Base-by-base conservation (phyloP, 108 stramenopile species). In the Cylindrotheca closterium region DNA sequence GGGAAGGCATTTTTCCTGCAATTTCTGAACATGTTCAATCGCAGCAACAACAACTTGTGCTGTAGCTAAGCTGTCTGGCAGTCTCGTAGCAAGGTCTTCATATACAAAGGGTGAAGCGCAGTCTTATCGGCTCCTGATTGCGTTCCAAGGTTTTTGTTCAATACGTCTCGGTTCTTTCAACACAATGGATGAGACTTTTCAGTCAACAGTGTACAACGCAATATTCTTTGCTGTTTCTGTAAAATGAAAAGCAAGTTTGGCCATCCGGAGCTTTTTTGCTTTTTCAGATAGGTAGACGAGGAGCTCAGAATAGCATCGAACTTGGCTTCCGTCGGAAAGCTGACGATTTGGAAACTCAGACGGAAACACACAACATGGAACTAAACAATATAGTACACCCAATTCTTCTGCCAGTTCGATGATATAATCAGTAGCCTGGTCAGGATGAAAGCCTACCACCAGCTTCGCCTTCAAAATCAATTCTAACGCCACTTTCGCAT, bases 371-470 rank as follows among this genome's bases (percentile, higher is more conserved):
- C 91, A 92, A 53, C 83, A 84, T 22, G 82, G 82, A 30, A 87
- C 85, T 4, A 88, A 68, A 19, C 84, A 84, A 57, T 81, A 87
- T 10, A 90, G 89, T 46, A 90, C 65, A 12, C 54, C 51, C 12
- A 87, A 51, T 4, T 73, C 30, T 4, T 85, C 32, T 7, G 89
- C 91, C 51, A 85, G 52, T 50, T 93, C 91, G 10, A 95, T 75
- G 15, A 66, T 59, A 18, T 68, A 64, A 32, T 95, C 94, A 7
- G 94, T 95, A 23, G 94, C 91, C 58, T 91, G 85, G 68, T 94
- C 93, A 15, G 94, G 89, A 68, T 95, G 94, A 67, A 95, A 88
- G 7, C 94, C 94, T n/a, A 86, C 79, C 31, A 95, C 72, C 30
- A 89, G 37, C 52, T 79, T 60, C 15, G 63, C 51, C 55, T 25